These are phyloP conservation scores for Saccharomyces uvarum DNA, from an alignment of 1,139 yeast genomes.

Conservation along the genomic window DNA sequence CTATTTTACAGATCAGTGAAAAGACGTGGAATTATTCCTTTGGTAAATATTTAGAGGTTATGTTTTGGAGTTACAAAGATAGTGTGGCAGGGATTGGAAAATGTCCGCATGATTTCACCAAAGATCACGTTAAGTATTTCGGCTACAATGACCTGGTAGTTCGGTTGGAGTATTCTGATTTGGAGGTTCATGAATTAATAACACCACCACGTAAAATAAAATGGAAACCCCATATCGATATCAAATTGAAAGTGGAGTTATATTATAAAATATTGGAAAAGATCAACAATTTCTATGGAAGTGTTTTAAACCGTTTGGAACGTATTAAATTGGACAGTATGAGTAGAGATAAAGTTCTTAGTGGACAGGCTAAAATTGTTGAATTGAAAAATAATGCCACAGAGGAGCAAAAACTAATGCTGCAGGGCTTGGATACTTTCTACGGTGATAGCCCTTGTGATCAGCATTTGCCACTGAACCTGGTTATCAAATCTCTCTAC, in stretches of 20 bases:
- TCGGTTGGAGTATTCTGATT: constrained; percentile 64
- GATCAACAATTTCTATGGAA: constrained; percentile 56
- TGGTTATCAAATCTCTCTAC: constrained; percentile 63
- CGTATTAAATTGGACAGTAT: constrained; percentile 76
- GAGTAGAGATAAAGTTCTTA: constrained; percentile 61
- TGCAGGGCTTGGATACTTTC: constrained; percentile 42
- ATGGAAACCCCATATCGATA: constrained; percentile 69
- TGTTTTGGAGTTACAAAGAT: constrained; percentile 62
- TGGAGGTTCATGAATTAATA: constrained; percentile 69
- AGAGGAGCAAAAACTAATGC: constrained; percentile 44
- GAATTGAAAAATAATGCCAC: constrained; percentile 50
- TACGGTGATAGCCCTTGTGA: constrained; percentile 54
- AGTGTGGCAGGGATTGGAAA: constrained; percentile 42
- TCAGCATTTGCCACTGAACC: constrained; percentile 62
- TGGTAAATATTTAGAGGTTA: constrained; percentile 83
- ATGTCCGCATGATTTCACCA: constrained; percentile 74
- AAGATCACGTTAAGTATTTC: constrained; percentile 76
- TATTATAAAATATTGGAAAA: constrained; percentile 48
- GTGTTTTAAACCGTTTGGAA: constrained; percentile 62
- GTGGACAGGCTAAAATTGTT: constrained; percentile 53
- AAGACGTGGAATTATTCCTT: constrained; percentile 85
- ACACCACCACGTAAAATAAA: constrained; percentile 67
- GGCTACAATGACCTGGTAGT: constrained; percentile 76
- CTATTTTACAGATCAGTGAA: constrained; percentile 79
- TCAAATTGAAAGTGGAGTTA: constrained; percentile 59